A percentile compares a stretch with the other conserved stretches of the same genome.
Evolutionary conservation across 73 alveolate species (phyloP).

Genomic region (Paramecium caudatum): DNA sequence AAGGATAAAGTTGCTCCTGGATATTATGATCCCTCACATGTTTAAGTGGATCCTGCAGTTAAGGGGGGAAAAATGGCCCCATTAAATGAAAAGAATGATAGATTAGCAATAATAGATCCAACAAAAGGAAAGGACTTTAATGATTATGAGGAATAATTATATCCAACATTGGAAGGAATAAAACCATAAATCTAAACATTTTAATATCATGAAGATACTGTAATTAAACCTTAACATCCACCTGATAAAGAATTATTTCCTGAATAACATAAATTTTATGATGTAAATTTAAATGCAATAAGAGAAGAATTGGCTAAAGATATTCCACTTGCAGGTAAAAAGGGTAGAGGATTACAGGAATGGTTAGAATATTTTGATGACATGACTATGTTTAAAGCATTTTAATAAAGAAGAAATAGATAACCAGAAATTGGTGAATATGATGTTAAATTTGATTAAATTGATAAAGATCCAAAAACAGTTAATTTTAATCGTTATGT

Average conservation of each 20-base stretch:
- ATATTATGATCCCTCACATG: constrained; percentile 80
- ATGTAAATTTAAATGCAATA: constrained; percentile 81
- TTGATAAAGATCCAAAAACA: constrained; percentile 78
- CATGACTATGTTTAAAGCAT: constrained; percentile 73
- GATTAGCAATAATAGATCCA: constrained; percentile 60
- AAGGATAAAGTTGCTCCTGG: constrained; percentile 82
- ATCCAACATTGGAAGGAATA: constrained; percentile 84
- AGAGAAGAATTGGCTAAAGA: constrained; percentile 82
- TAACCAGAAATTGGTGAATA: constrained; percentile 84
- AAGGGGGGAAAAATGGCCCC: constrained; percentile 77
- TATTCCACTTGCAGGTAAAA: constrained; percentile 79
- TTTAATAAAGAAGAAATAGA: constrained; percentile 65
- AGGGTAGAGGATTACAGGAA: constrained; percentile 72
- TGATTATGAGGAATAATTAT: constrained; percentile 79
- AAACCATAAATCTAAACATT: constrained; percentile 79
- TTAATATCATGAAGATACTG: constrained; percentile 81
- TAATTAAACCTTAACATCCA: constrained; percentile 76
- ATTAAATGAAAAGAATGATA: constrained; percentile 68
- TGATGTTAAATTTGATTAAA: constrained; percentile 78
- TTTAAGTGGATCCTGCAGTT: constrained; percentile 79
- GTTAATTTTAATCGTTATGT: constrained; percentile 71
- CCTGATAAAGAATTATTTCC: constrained; percentile 82
- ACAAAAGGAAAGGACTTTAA: constrained; percentile 77
- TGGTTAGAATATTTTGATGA: constrained; percentile 81
- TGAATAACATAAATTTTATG: constrained; percentile 83